Base-by-base conservation (phyloP, 345 rosid species). In the Orychophragmus violaceus region DNA sequence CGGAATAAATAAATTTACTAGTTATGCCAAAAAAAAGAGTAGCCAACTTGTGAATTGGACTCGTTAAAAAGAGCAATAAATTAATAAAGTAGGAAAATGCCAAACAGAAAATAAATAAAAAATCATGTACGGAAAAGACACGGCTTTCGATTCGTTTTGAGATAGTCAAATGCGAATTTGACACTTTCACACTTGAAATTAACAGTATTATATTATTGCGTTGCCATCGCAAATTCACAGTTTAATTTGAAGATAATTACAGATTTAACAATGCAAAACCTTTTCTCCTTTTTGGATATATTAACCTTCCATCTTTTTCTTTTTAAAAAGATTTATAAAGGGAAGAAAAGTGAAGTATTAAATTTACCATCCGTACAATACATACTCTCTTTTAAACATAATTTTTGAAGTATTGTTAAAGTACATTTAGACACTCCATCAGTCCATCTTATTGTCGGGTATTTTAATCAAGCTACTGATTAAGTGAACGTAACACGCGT, bases 131-230 rank as follows among this genome's bases (percentile, higher is more conserved):
- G 72, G 64, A 33, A 16, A 14, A 28, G 19, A 59, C 42, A 9
- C 19, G 29, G 7, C 13, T 56, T 56, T 45, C 33, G 18, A 33
- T 57, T 57, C 19, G 36, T 33, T 56, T 32, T 16, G 33, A 22
- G 0, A 27, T 18, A 23, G 70, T 53, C 61, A 39, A 58, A 39
- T 23, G n/a, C 6, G 3, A 54, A 10, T 13, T 54, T 14, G 51
- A 54, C 52, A 54, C 53, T 39, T 66, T 66, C 70, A 65, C 70
- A 65, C 39, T 37, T 39, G 50, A 18, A 41, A 36, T 13, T 27
- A 25, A 52, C 3, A 7, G 14, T n/a, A 14, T 39, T 24, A 42
- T 4, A 37, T 19, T 28, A 14, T n/a, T 8, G 9, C 22, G 7
- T 27, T 24, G 51, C 25, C 64, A 37, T 41, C 2, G 24, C 22